Conservation (phyloP, 1,284 basidiomycete genomes). For the Pseudozyma hubeiensis region DNA sequence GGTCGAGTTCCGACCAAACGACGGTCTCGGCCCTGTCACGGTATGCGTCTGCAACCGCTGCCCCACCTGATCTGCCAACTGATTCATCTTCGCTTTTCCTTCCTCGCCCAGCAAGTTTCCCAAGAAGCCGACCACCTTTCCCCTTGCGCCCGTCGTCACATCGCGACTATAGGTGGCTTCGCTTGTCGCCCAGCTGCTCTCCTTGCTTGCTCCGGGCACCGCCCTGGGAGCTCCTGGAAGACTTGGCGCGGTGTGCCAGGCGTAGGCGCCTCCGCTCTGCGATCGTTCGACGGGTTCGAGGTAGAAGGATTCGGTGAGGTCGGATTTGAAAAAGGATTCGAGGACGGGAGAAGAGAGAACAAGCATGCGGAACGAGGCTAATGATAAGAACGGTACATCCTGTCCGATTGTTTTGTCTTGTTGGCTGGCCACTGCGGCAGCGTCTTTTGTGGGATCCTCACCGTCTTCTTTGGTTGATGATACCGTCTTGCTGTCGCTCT, state of each 20-base stretch:
- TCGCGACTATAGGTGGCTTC: constrained; percentile 64
- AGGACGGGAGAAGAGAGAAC: constrained; percentile 64
- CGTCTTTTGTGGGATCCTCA: constrained; percentile 24
- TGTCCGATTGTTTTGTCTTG: constrained; percentile 36
- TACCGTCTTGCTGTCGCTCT: neutral
- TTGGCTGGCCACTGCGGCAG: constrained; percentile 1
- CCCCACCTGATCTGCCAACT: constrained; percentile 65
- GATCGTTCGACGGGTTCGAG: constrained; percentile 62
- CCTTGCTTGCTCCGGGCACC: constrained; percentile 53
- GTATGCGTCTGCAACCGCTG: constrained; percentile 65
- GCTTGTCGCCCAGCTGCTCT: constrained; percentile 46
- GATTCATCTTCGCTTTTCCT: constrained; percentile 65
- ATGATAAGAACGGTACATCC: constrained; percentile 64
- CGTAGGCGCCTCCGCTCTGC: constrained; percentile 60
- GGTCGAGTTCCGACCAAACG: constrained; percentile 56
- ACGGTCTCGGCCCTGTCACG: constrained; percentile 62
- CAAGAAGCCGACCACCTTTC: constrained; percentile 65
- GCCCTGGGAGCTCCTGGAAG: constrained; percentile 47
- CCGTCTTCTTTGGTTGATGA: constrained; percentile 25
- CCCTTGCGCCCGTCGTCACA: constrained; percentile 61
- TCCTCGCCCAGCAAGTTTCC: constrained; percentile 67
- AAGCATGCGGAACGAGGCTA: constrained; percentile 63
- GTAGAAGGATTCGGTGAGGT: constrained; percentile 61
- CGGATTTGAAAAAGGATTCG: constrained; percentile 64
- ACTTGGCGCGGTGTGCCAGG: constrained; percentile 65